A percentile compares a stretch with the other conserved stretches of the same genome.
phyloP scores from a whole-genome alignment of 352 stramenopile species.

The Pelagophyceae sp. region DNA sequence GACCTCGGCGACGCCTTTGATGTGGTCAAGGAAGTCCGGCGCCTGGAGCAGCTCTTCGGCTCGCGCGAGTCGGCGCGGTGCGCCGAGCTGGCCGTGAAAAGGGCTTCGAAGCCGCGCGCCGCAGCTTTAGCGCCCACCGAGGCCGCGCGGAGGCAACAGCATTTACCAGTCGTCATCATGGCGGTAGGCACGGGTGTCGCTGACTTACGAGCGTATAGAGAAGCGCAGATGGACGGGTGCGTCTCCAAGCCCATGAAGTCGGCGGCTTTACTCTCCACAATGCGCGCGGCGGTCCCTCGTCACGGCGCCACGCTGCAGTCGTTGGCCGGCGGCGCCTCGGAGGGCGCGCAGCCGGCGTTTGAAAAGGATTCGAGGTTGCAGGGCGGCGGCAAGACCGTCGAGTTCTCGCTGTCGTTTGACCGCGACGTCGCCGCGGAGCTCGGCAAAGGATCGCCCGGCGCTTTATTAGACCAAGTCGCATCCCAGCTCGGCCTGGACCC shows the following conservation, averaged over 20 bases:
- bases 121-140: constrained; percentile 30
- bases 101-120: constrained; percentile 31
- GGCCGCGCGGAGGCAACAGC: constrained; percentile 30
- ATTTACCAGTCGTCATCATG: constrained; percentile 60
- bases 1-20: constrained; percentile 55
- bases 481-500: constrained; percentile 1
- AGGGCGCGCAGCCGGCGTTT: not conserved
- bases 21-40: constrained; percentile 60
- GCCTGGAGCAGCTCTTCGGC: constrained; percentile 59
- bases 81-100: constrained; percentile 29
- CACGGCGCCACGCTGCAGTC: constrained; percentile 27
- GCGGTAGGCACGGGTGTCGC: constrained; percentile 48
- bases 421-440: not conserved
- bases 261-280: constrained; percentile 56
- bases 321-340: constrained; percentile 42
- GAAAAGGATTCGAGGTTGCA: not conserved
- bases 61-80: constrained; percentile 33
- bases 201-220: constrained; percentile 72
- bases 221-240: constrained; percentile 77
- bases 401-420: not conserved
- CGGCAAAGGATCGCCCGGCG: no score
- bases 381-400: not conserved
- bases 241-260: constrained; percentile 63
- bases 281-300: constrained; percentile 61
- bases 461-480: not conserved